Conservation (phyloP, 257 asterid genomes). For the Nicotiana benthamiana region DNA sequence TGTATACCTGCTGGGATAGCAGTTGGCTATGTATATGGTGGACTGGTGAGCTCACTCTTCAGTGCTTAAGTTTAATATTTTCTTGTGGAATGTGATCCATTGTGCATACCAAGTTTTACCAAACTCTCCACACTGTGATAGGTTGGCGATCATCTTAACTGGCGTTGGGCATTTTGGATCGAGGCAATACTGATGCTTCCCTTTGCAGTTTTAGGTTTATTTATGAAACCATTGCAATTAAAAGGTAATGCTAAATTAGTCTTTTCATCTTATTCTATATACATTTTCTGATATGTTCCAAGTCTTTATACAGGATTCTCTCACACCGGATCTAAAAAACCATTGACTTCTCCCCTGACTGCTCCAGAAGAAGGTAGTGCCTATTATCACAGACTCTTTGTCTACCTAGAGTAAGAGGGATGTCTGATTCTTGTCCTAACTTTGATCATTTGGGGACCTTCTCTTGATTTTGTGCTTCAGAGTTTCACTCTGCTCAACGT, state of each 20-base stretch:
- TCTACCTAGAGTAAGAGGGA: not conserved
- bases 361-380: slow-evolving; percentile 3
- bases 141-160: slow-evolving; percentile 52
- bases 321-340: slow-evolving; percentile 45
- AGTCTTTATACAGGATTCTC: slow-evolving; percentile 54
- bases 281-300: slow-evolving; percentile 15
- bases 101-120: not conserved
- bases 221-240: slow-evolving; percentile 80
- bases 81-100: not conserved
- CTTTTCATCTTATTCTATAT: slow-evolving; percentile 1
- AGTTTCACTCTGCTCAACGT: not conserved
- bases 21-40: slow-evolving; percentile 92
- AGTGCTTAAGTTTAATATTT: slow-evolving; percentile 9
- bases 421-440: not conserved
- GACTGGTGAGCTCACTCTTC: slow-evolving; percentile 42
- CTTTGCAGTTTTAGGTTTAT: slow-evolving; percentile 77
- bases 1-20: slow-evolving; percentile 93
- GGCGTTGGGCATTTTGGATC: slow-evolving; percentile 91
- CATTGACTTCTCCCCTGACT: slow-evolving; percentile 28
- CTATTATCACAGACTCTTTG: not conserved
- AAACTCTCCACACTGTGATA: slow-evolving; percentile 8
- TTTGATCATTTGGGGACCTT: not conserved
- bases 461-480: not conserved
- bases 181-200: slow-evolving; percentile 92
- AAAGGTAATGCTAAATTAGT: slow-evolving; percentile 50